A percentile compares a stretch with the other conserved stretches of the same genome.
These are phyloP conservation scores for Phytopythium sindhum DNA, from an alignment of 352 stramenopile genomes.

Conservation along the genomic window DNA sequence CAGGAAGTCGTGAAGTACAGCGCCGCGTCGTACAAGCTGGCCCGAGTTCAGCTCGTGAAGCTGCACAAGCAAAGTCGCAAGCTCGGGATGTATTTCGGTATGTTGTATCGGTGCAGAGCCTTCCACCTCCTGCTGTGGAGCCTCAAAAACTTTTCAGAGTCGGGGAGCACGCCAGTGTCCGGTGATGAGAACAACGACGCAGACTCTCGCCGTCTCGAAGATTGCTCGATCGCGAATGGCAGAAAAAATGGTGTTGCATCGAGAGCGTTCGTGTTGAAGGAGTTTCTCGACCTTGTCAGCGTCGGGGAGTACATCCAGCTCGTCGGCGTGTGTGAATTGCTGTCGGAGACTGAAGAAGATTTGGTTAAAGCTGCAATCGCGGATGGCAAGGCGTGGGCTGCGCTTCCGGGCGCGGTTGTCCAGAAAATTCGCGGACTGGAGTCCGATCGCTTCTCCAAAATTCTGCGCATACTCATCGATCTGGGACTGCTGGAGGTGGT, in stretches of 20 bases:
- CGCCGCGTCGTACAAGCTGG: slow-evolving; percentile 58
- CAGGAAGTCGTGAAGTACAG: slow-evolving; percentile 69
- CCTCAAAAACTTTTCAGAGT: slow-evolving; percentile 16
- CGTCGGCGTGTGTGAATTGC: slow-evolving; percentile 56
- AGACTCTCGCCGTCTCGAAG: neutral
- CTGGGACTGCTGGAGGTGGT: slow-evolving; percentile 56
- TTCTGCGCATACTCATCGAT: slow-evolving; percentile 71
- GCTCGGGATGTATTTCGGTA: slow-evolving; percentile 71
- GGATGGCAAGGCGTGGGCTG: slow-evolving; percentile 47
- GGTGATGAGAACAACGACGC: neutral
- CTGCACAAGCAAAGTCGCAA: slow-evolving; percentile 68
- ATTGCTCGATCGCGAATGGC: neutral
- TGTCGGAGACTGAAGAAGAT: slow-evolving; percentile 62
- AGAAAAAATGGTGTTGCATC: neutral
- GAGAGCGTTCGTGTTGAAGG: slow-evolving; percentile 55
- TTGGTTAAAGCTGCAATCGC: slow-evolving; percentile 40
- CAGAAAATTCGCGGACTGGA: slow-evolving; percentile 69
- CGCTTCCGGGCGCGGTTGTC: slow-evolving; percentile 27
- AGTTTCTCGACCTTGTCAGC: slow-evolving; percentile 60
- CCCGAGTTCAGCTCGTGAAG: slow-evolving; percentile 49
- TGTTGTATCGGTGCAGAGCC: slow-evolving; percentile 60
- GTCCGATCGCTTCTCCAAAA: slow-evolving; percentile 63
- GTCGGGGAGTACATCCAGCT: slow-evolving; percentile 75
- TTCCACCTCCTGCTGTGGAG: slow-evolving; percentile 72
- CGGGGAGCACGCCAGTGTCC: neutral